These are phyloP conservation scores for Cichorium intybus DNA, from an alignment of 140 eudicot genomes.

Conservation along the genomic window DNA sequence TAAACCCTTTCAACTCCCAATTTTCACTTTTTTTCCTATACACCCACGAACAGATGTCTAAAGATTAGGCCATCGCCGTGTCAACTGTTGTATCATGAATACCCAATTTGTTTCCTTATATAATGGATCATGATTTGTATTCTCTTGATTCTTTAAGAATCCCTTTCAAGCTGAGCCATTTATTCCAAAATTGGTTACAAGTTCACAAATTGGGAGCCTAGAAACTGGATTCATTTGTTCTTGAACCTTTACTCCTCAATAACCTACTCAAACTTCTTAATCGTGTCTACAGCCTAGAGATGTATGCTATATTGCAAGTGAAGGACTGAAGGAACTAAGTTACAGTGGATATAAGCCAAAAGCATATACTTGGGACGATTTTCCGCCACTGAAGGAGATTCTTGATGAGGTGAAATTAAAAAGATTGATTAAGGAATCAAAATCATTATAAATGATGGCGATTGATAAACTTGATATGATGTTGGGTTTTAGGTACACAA, in stretches of 20 bases:
- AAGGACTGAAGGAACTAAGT: constrained; percentile 53
- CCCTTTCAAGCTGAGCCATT: neutral
- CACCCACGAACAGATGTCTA: neutral
- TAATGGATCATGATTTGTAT: neutral
- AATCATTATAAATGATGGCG: neutral
- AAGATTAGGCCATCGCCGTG: neutral
- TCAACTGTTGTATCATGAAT: neutral
- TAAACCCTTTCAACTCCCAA: neutral
- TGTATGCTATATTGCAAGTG: constrained; percentile 67
- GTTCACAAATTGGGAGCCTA: neutral
- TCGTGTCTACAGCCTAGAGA: constrained; percentile 67
- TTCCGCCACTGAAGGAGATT: constrained; percentile 68
- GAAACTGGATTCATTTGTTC: neutral
- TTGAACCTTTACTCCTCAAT: too few relatives aligned
- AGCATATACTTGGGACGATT: constrained; percentile 76
- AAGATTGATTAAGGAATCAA: neutral
- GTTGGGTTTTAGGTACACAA: constrained; percentile 50
- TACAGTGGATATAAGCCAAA: constrained; percentile 81
- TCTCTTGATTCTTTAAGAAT: neutral
- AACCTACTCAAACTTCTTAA: neutral
- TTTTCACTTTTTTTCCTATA: neutral
- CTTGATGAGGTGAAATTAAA: constrained; percentile 42
- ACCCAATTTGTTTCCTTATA: neutral
- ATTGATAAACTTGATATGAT: constrained; percentile 11
- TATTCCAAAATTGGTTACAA: neutral